phyloP scores from a whole-genome alignment of 148 eudicot genomes.

The Bassia scoparia region DNA sequence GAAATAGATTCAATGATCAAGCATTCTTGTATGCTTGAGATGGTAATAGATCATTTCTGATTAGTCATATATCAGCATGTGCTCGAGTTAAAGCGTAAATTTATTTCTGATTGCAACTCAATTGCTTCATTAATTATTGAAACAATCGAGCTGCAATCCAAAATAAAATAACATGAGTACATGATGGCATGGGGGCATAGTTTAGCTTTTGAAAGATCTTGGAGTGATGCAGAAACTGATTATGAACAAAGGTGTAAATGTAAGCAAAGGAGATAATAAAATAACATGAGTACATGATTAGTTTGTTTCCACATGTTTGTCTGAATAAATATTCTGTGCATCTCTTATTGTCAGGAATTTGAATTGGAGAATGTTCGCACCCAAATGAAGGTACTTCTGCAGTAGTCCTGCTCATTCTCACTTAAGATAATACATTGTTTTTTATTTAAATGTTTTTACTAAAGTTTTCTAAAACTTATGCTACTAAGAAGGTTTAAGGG shows the following conservation, averaged over 20 bases:
- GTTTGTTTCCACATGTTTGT: background rate
- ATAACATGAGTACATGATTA: too few relatives aligned
- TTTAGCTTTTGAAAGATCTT: background rate
- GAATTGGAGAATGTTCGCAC: constrained; percentile 86
- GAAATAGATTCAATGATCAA: too few relatives aligned
- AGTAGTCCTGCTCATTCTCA: constrained; percentile 7
- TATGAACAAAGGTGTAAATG: background rate
- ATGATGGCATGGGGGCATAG: background rate
- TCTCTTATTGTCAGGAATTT: constrained; percentile 56
- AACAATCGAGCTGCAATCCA: too few relatives aligned
- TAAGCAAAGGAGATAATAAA: constrained; percentile 1
- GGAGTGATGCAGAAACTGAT: background rate
- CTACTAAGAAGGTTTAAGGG: too few relatives aligned
- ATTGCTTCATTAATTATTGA: background rate
- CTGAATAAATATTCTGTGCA: constrained; percentile 18
- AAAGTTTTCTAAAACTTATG: too few relatives aligned
- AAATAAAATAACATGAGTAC: too few relatives aligned
- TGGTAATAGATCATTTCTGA: too few relatives aligned
- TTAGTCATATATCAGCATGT: constrained; percentile 64
- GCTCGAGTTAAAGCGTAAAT: constrained; percentile 49
- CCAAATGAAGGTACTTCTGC: constrained; percentile 68
- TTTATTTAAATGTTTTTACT: too few relatives aligned
- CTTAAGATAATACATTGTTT: background rate
- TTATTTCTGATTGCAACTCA: constrained; percentile 13
- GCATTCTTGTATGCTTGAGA: too few relatives aligned